Evolutionary conservation across 2,329 filamentous ascomycete species (phyloP).

Genomic region (Mycosphaerella arachidis): DNA sequence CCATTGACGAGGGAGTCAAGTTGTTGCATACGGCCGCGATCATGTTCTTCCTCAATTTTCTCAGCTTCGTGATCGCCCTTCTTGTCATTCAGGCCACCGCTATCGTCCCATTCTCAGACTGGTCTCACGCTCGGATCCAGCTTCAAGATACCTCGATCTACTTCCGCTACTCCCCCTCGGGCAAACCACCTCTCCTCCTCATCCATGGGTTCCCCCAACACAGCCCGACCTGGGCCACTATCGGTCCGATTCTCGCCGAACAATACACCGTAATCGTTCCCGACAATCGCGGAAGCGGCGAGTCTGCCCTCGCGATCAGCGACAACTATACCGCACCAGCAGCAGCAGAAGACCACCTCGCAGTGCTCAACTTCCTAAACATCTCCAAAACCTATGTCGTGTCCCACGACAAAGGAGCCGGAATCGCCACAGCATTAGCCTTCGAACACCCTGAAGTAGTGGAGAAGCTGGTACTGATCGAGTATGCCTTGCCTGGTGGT

Average conservation of each 20-base stretch:
- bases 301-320: slow-evolving; percentile 17
- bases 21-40: too few species aligned
- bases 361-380: slow-evolving; percentile 27
- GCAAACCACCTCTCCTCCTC: slow-evolving; percentile 6
- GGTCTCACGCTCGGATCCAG: slow-evolving; percentile 3
- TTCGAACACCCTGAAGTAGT: slow-evolving; percentile 36
- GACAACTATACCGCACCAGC: slow-evolving; percentile 38
- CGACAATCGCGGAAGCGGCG: slow-evolving; percentile 41
- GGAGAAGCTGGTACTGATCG: slow-evolving; percentile 34
- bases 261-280: slow-evolving; percentile 44
- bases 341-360: slow-evolving; percentile 25
- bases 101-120: neutral
- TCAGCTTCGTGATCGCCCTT: neutral
- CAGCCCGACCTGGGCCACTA: slow-evolving; percentile 30
- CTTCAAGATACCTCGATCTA: slow-evolving; percentile 12
- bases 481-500: slow-evolving; percentile 43
- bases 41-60: too few species aligned
- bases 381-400: slow-evolving; percentile 38
- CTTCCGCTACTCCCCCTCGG: slow-evolving; percentile 6
- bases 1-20: too few species aligned
- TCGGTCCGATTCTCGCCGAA: slow-evolving; percentile 40
- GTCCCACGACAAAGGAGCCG: slow-evolving; percentile 46
- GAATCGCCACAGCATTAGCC: slow-evolving; percentile 40
- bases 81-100: neutral
- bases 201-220: slow-evolving; percentile 13